These are phyloP conservation scores for Colletotrichum theobromicola DNA, from an alignment of 2,329 filamentous ascomycete genomes.

Conservation along the genomic window DNA sequence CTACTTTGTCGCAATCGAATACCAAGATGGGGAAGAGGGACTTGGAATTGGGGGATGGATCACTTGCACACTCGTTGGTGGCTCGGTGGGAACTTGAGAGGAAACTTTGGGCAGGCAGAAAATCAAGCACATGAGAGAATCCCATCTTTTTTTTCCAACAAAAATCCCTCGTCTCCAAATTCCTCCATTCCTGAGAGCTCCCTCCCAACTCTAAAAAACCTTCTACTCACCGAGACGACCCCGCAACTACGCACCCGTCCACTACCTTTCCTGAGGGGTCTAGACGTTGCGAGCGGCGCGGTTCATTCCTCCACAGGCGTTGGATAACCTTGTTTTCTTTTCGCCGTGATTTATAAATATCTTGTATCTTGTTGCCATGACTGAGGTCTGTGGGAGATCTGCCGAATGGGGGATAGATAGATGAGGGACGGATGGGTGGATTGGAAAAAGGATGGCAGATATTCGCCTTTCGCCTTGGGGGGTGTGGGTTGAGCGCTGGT, in stretches of 20 bases:
- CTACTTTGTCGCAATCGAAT: background rate
- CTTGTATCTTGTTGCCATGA: background rate
- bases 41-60: background rate
- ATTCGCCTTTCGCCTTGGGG: background rate
- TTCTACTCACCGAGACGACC: background rate
- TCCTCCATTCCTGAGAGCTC: background rate
- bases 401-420: background rate
- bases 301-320: background rate
- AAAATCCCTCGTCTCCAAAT: background rate
- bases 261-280: background rate
- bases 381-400: background rate
- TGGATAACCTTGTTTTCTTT: background rate
- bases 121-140: background rate
- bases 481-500: background rate
- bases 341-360: background rate
- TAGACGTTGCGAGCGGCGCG: background rate
- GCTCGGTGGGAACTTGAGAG: background rate
- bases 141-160: background rate
- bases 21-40: background rate
- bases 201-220: background rate
- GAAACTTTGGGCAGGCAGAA: background rate
- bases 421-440: background rate
- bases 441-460: background rate
- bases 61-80: background rate
- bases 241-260: background rate